A percentile compares a stretch with the other conserved stretches of the same genome.
Conservation (phyloP, 169 alveolate genomes). For the Theileria annulata region DNA sequence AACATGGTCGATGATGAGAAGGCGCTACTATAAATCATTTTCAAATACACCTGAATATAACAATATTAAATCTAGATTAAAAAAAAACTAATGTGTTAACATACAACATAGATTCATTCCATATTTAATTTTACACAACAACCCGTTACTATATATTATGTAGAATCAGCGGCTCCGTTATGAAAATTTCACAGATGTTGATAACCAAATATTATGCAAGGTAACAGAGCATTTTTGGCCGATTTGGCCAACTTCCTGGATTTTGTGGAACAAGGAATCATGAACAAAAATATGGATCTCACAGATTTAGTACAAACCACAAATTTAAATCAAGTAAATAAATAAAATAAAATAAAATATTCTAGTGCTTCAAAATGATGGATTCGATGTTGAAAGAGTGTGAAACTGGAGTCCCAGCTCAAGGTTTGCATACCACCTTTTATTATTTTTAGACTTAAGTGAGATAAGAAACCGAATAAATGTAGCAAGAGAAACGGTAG, state of each 20-base stretch:
- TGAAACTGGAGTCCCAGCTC: constrained; percentile 31
- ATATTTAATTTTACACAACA: not conserved
- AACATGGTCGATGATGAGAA: constrained; percentile 21
- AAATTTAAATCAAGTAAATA: constrained; percentile 24
- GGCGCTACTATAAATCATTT: not conserved
- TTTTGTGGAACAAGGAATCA: constrained; percentile 43
- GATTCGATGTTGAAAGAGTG: constrained; percentile 49
- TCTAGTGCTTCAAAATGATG: constrained; percentile 43
- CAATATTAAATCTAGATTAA: constrained; percentile 1
- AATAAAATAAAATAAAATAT: not conserved
- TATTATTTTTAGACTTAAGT: constrained; percentile 1
- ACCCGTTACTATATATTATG: not conserved
- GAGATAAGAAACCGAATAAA: constrained; percentile 33
- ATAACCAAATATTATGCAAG: constrained; percentile 34
- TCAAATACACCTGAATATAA: not conserved
- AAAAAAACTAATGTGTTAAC: constrained; percentile 1
- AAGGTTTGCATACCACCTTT: constrained; percentile 13
- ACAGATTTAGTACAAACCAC: constrained; percentile 43
- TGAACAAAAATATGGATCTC: constrained; percentile 24
- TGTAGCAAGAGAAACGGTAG: constrained; percentile 59
- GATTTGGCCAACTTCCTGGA: constrained; percentile 51
- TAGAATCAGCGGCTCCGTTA: not conserved
- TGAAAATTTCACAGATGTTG: not conserved
- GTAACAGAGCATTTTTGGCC: constrained; percentile 40
- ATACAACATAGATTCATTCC: not conserved